These are phyloP conservation scores for Thalassiosira mediterranea DNA, from an alignment of 352 stramenopile species.

Conservation along the genomic window DNA sequence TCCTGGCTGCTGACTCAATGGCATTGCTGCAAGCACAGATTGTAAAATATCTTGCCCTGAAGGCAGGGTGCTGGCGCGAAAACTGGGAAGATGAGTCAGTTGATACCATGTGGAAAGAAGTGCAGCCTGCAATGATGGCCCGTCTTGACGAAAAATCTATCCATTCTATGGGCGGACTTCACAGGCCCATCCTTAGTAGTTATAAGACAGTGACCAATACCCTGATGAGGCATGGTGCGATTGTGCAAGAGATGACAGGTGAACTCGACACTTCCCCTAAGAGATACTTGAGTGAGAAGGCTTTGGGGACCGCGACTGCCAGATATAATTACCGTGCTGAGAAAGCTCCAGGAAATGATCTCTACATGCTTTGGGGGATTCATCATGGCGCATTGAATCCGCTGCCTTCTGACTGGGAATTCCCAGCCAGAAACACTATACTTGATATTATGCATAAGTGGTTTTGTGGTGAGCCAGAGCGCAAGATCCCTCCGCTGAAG, in stretches of 20 bases:
- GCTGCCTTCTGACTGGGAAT: conserved; percentile 12
- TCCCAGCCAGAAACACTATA: neutral
- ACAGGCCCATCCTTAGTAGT: too few relatives aligned
- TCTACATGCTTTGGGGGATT: conserved; percentile 17
- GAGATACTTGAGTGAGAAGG: neutral
- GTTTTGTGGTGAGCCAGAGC: conserved; percentile 18
- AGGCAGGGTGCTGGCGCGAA: conserved; percentile 6
- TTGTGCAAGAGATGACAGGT: conserved; percentile 10
- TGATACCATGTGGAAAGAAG: conserved; percentile 10
- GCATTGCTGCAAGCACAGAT: too few relatives aligned
- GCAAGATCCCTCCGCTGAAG: conserved; percentile 15
- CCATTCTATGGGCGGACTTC: conserved; percentile 6
- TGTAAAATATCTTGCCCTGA: conserved; percentile 16
- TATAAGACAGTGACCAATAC: conserved; percentile 13
- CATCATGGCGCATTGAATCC: conserved; percentile 22
- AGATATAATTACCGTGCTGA: neutral
- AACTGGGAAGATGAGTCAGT: conserved; percentile 10
- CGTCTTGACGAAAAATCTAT: neutral
- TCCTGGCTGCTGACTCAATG: too few relatives aligned
- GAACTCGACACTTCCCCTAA: conserved; percentile 7
- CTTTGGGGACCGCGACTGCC: neutral
- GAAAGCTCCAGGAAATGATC: neutral
- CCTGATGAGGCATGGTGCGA: neutral
- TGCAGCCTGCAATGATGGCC: conserved; percentile 5
- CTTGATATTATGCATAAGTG: conserved; percentile 3